phyloP scores from a whole-genome alignment of 2,329 filamentous ascomycete genomes.

The Pestalotiopsis sp. region DNA sequence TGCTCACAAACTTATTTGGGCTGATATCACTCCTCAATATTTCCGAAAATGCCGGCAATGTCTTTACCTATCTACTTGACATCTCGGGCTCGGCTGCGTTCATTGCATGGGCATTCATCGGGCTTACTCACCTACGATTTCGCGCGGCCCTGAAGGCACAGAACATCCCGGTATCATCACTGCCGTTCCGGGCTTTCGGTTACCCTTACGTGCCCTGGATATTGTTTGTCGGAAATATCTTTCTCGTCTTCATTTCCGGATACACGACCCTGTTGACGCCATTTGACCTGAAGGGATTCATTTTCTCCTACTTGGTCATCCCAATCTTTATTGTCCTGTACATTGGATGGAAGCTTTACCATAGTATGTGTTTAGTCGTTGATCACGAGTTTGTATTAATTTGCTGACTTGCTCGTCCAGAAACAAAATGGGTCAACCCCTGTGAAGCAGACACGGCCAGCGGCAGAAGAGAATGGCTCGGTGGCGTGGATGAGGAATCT shows the following conservation, averaged over 20 bases:
- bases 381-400: not conserved
- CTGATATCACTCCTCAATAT: slow-evolving; percentile 31
- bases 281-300: slow-evolving; percentile 26
- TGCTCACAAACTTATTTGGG: slow-evolving; percentile 30
- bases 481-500: not conserved
- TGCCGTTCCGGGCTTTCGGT: slow-evolving; percentile 23
- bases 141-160: slow-evolving; percentile 26
- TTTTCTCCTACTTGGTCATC: slow-evolving; percentile 29
- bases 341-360: slow-evolving; percentile 23
- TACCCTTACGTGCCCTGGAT: slow-evolving; percentile 27
- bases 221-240: slow-evolving; percentile 25
- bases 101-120: slow-evolving; percentile 32
- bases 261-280: slow-evolving; percentile 26
- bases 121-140: slow-evolving; percentile 28
- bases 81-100: slow-evolving; percentile 30
- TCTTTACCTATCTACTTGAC: slow-evolving; percentile 28
- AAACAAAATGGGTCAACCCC: not conserved
- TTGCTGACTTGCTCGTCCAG: not conserved
- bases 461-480: not conserved
- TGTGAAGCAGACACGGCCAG: not conserved
- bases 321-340: slow-evolving; percentile 26
- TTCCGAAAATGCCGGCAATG: slow-evolving; percentile 27
- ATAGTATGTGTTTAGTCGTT: not conserved
- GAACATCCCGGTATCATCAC: slow-evolving; percentile 19
- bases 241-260: slow-evolving; percentile 29